A percentile compares a stretch with the other conserved stretches of the same genome.
Evolutionary conservation across 768 basidiomycete genomes (phyloP).

Genomic region (Russula earlei): DNA sequence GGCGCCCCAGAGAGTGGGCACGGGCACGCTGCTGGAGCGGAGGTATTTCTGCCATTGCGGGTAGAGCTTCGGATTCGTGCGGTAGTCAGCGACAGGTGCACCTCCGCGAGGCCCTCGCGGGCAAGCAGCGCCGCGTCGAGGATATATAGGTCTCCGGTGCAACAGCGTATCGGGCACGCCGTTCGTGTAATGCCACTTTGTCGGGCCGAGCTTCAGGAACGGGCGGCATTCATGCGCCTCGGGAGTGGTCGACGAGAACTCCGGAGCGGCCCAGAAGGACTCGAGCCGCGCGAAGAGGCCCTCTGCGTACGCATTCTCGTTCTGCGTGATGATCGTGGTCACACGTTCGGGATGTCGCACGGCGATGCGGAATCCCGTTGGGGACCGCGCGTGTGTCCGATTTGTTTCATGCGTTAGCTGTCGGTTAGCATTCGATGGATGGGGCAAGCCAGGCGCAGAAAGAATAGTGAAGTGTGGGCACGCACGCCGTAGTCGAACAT

Average conservation of each 20-base stretch:
- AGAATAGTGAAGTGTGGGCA: too few species aligned
- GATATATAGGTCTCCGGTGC: constrained; percentile 25
- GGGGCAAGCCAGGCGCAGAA: too few species aligned
- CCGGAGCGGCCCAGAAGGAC: constrained; percentile 29
- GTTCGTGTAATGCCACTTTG: constrained; percentile 3
- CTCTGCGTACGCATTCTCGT: constrained; percentile 40
- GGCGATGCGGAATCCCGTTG: too few species aligned
- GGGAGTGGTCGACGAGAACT: neutral
- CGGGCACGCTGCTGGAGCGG: constrained; percentile 30
- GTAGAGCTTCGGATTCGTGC: constrained; percentile 35
- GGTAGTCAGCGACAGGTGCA: constrained; percentile 38
- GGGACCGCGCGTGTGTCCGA: too few species aligned
- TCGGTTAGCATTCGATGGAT: too few species aligned
- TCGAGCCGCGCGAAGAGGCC: constrained; percentile 37
- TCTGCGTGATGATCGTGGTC: constrained; percentile 37
- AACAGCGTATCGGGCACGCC: neutral
- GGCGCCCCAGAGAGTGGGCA: constrained; percentile 41
- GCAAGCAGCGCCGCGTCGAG: constrained; percentile 36
- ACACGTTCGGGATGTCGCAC: constrained; percentile 34
- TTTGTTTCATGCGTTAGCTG: too few species aligned
- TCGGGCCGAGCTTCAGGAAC: too few species aligned
- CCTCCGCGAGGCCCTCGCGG: constrained; percentile 32
- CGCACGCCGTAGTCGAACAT: too few species aligned
- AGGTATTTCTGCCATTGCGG: constrained; percentile 39
- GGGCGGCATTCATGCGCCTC: too few species aligned